phyloP scores from a whole-genome alignment of 1,284 basidiomycete genomes.

The Entoloma clypeatum region DNA sequence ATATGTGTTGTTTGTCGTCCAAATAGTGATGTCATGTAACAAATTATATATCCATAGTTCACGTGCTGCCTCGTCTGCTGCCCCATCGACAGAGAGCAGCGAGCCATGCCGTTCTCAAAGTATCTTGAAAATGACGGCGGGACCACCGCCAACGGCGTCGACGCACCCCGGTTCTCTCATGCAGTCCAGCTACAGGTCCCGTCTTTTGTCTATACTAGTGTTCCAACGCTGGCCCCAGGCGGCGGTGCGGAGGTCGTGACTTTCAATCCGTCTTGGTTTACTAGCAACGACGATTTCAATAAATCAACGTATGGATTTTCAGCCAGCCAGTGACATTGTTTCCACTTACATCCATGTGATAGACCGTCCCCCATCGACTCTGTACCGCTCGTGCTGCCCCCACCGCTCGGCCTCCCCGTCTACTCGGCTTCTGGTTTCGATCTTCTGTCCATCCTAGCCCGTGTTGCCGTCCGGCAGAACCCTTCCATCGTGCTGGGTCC shows the following conservation, averaged over 20 bases:
- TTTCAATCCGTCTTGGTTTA: slow-evolving; percentile 45
- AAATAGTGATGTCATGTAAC: too few species aligned
- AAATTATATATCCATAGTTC: too few species aligned
- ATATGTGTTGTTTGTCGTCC: too few species aligned
- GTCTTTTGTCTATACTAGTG: slow-evolving; percentile 52
- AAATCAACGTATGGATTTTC: too few species aligned
- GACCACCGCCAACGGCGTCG: slow-evolving; percentile 28
- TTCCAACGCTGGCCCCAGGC: slow-evolving; percentile 59
- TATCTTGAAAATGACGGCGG: slow-evolving; percentile 8
- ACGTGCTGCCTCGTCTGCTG: too few species aligned
- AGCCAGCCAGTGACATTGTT: slow-evolving; percentile 3
- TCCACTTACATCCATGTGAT: slow-evolving; percentile 15
- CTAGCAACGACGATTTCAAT: slow-evolving; percentile 43
- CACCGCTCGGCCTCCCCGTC: slow-evolving; percentile 30
- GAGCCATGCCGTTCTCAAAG: slow-evolving; percentile 20
- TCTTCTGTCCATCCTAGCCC: slow-evolving; percentile 75
- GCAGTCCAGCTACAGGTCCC: slow-evolving; percentile 60
- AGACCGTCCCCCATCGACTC: slow-evolving; percentile 1
- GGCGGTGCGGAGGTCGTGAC: slow-evolving; percentile 69
- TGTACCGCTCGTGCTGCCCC: slow-evolving; percentile 11
- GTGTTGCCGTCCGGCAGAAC: slow-evolving; percentile 72
- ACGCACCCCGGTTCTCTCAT: slow-evolving; percentile 16
- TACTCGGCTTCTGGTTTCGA: slow-evolving; percentile 93
- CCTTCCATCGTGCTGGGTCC: slow-evolving; percentile 83
- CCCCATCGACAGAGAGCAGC: too few species aligned